Base-by-base conservation (phyloP, 768 basidiomycete genomes). In the Cytidiella melzeri region DNA sequence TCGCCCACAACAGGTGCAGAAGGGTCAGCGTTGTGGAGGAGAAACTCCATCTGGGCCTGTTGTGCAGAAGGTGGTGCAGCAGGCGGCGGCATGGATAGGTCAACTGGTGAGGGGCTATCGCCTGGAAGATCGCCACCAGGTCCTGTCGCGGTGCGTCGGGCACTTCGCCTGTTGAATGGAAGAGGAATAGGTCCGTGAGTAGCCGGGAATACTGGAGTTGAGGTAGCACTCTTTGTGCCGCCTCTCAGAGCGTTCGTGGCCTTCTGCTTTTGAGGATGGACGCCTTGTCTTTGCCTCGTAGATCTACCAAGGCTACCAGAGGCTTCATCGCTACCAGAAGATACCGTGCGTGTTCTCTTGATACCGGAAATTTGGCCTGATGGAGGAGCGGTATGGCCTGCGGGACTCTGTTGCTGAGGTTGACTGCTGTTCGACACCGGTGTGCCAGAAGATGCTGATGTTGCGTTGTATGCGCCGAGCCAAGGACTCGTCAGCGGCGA, bases 11-110 rank as follows among this genome's bases (percentile, higher is more conserved):
- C 43, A 23, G 45, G 12, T 47, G 9, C 41, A 11, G 13, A 21
- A 7, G 43, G 19, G 7, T 27, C 20, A 7, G 15, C 21, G 21
- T 40, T 38, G 6, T 49, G 47, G 25, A 26, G 36, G 9, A 34
- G 30, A 24, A 48, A 40, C 28, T 55, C 47, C 28, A 47, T 9
- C 37, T 48, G 54, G 13, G 51, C 34, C 19, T 48, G 51, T 30
- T 51, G 28, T 28, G 57, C 48, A 3, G 79, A n/a, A n/a, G n/a
- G n/a, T n/a, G n/a, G 78, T 5, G 75, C 68, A 7, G 87, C 87
- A 6, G 91, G 89, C 0, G 92, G 92, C 1, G 90, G 90, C 91
- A 94, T 92, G 9, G 81, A 75, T 18, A 88, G 66, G 67, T 95
- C 92, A 1, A 95, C 90, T 2, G 92, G 92, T 4, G 87, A 90